Percentiles rank a stretch among this genome's conserved stretches.
Evolutionary conservation across 345 rosid genomes (phyloP).

Genomic region (Lepidium aucheri): DNA sequence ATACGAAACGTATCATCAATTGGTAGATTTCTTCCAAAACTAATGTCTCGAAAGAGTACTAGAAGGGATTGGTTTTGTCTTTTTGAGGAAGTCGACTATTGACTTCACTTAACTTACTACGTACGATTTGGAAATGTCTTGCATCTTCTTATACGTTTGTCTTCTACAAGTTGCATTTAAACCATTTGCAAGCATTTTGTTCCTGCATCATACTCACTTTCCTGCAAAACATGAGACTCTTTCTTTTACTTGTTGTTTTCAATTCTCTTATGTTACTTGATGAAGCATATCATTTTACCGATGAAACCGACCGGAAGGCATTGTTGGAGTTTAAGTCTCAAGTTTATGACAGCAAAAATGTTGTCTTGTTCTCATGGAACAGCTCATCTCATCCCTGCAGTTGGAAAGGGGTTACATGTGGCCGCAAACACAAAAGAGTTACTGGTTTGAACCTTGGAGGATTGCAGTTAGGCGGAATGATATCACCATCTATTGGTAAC

Average conservation of each 20-base stretch:
- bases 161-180: too few species aligned
- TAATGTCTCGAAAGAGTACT: too few species aligned
- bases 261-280: background rate
- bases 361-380: too few species aligned
- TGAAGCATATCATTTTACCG: background rate
- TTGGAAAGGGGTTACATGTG: too few species aligned
- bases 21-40: too few species aligned
- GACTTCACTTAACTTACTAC: background rate
- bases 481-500: constrained; percentile 2
- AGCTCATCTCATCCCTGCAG: too few species aligned
- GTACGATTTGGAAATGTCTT: too few species aligned
- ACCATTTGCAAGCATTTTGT: background rate
- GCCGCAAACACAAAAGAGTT: background rate
- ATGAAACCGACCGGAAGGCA: background rate
- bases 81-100: background rate
- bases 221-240: background rate
- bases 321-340: background rate
- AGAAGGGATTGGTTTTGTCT: background rate
- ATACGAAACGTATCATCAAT: too few species aligned
- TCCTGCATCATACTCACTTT: background rate
- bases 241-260: background rate
- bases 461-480: background rate
- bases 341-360: too few species aligned
- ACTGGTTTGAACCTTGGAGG: background rate
- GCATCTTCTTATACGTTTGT: too few species aligned